A percentile compares a stretch with the other conserved stretches of the same genome.
Evolutionary conservation across 768 basidiomycete species (phyloP).

Genomic region (Lactarius sp.): DNA sequence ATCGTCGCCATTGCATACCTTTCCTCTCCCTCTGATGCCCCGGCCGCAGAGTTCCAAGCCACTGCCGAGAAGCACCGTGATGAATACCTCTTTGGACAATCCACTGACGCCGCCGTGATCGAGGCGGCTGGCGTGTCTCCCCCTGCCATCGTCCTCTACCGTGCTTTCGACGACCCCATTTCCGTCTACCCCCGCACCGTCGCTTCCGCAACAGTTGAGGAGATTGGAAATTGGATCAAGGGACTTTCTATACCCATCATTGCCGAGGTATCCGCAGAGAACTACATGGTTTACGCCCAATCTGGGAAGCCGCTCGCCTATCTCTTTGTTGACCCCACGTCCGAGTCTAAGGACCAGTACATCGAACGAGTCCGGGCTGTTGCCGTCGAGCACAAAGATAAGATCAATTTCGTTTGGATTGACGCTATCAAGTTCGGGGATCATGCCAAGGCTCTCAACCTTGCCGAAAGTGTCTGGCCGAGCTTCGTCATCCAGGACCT

Average conservation of each 20-base stretch:
- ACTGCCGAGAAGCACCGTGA: slow-evolving; percentile 88
- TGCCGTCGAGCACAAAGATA: slow-evolving; percentile 75
- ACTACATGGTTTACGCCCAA: slow-evolving; percentile 79
- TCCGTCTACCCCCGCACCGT: slow-evolving; percentile 61
- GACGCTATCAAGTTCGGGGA: slow-evolving; percentile 93
- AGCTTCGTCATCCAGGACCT: slow-evolving; percentile 91
- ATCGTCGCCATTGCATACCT: slow-evolving; percentile 87
- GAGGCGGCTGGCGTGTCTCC: slow-evolving; percentile 68
- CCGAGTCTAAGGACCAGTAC: slow-evolving; percentile 56
- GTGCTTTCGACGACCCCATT: slow-evolving; percentile 81
- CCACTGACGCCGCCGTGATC: slow-evolving; percentile 65
- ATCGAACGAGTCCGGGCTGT: slow-evolving; percentile 69
- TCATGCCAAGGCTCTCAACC: slow-evolving; percentile 92
- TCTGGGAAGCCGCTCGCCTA: slow-evolving; percentile 89
- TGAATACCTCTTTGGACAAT: slow-evolving; percentile 86
- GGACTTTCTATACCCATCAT: slow-evolving; percentile 83
- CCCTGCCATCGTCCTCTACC: slow-evolving; percentile 89
- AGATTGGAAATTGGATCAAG: slow-evolving; percentile 73
- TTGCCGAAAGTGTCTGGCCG: slow-evolving; percentile 84
- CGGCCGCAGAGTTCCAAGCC: slow-evolving; percentile 67
- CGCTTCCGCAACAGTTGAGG: slow-evolving; percentile 49
- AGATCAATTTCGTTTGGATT: slow-evolving; percentile 97
- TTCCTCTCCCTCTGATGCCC: slow-evolving; percentile 62
- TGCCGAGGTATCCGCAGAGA: slow-evolving; percentile 91
- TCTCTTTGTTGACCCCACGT: slow-evolving; percentile 83